Evolutionary conservation across 1,139 yeast genomes (phyloP).

Genomic region (Saccharomyces hybrid): DNA sequence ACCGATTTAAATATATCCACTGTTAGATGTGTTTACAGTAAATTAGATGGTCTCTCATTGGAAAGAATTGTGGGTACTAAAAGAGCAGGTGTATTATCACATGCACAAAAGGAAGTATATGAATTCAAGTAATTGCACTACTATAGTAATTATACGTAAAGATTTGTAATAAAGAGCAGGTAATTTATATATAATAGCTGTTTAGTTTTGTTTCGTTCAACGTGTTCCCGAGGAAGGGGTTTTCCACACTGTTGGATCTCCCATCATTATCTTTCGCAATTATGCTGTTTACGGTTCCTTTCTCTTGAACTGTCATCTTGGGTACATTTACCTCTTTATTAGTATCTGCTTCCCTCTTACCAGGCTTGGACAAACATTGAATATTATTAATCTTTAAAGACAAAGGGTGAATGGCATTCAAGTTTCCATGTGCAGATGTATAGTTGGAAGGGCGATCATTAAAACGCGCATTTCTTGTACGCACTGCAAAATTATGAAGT

Average conservation of each 20-base stretch:
- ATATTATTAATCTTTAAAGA: background rate
- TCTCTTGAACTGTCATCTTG: background rate
- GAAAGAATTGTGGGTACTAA: constrained; percentile 80
- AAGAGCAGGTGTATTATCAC: constrained; percentile 61
- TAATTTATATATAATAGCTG: background rate
- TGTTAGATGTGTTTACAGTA: constrained; percentile 62
- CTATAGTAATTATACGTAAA: background rate
- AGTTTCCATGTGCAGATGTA: background rate
- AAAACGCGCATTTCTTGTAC: background rate
- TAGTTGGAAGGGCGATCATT: background rate
- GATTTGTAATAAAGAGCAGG: background rate
- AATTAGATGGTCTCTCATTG: constrained; percentile 72
- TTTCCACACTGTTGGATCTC: background rate
- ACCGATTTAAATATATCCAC: constrained; percentile 59
- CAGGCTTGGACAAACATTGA: background rate
- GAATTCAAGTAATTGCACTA: constrained; percentile 46
- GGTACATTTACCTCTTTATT: background rate
- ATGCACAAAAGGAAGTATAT: constrained; percentile 62
- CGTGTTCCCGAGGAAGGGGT: background rate
- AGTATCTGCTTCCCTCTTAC: background rate
- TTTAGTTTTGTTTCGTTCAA: background rate
- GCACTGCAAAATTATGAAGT: background rate
- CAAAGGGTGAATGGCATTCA: background rate
- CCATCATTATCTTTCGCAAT: background rate
- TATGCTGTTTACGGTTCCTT: background rate